These are phyloP conservation scores for Silybum marianum DNA, from an alignment of 129 eudicot species.

Conservation along the genomic window DNA sequence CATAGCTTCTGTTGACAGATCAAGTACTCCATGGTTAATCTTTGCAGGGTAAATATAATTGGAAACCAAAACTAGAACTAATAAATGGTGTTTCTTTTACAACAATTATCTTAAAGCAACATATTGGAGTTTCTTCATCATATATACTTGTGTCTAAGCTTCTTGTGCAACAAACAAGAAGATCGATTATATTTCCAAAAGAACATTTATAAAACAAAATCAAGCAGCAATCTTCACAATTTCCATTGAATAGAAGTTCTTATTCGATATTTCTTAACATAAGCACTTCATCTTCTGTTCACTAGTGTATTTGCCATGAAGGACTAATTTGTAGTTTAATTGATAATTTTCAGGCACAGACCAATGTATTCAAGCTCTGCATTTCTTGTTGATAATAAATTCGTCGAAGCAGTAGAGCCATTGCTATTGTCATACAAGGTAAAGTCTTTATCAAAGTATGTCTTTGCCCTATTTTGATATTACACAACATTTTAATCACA, in stretches of 20 bases:
- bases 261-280: not conserved
- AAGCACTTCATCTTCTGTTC: not conserved
- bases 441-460: not conserved
- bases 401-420: conserved; percentile 81
- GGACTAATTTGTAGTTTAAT: not conserved
- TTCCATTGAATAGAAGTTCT: not conserved
- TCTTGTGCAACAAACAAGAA: not conserved
- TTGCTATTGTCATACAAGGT: conserved; percentile 70
- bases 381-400: conserved; percentile 48
- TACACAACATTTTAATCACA: not conserved
- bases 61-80: not conserved
- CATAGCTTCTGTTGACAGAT: conserved; percentile 80
- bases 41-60: conserved; percentile 63
- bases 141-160: not conserved
- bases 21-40: conserved; percentile 92
- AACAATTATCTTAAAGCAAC: not conserved
- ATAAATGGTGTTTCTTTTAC: not conserved
- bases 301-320: not conserved
- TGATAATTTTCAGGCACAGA: conserved; percentile 62
- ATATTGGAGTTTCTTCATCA: not conserved
- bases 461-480: not conserved
- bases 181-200: too few relatives aligned
- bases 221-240: not conserved
- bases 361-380: conserved; percentile 77
- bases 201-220: not conserved